A percentile compares a stretch with the other conserved stretches of the same genome.
Evolutionary conservation across 495 filamentous ascomycete species (phyloP).

Genomic region (Penicillium simplicissimum): DNA sequence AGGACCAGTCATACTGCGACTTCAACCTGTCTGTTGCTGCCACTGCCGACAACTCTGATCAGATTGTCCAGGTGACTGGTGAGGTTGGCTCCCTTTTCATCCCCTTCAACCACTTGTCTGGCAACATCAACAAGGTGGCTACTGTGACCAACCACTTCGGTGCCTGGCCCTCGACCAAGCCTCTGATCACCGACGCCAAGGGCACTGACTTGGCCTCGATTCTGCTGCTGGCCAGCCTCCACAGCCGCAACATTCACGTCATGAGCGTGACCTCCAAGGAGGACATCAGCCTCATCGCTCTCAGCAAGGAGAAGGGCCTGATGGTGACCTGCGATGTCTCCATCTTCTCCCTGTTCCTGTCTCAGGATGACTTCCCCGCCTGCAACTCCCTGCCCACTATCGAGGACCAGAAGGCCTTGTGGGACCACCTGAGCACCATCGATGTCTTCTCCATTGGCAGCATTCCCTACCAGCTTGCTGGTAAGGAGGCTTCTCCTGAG

Average conservation of each 20-base stretch:
- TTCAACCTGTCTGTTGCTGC: slow-evolving; percentile 86
- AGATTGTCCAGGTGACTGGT: slow-evolving; percentile 68
- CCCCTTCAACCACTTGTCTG: slow-evolving; percentile 83
- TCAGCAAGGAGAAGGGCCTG: slow-evolving; percentile 80
- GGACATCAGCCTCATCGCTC: slow-evolving; percentile 76
- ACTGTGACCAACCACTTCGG: slow-evolving; percentile 80
- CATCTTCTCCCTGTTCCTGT: slow-evolving; percentile 78
- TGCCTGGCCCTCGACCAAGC: slow-evolving; percentile 78
- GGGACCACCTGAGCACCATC: slow-evolving; percentile 75
- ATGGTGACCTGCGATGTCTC: slow-evolving; percentile 85
- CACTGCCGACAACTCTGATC: slow-evolving; percentile 72
- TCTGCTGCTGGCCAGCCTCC: slow-evolving; percentile 76
- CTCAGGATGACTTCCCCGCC: slow-evolving; percentile 70
- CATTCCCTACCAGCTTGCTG: slow-evolving; percentile 76
- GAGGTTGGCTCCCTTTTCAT: slow-evolving; percentile 86
- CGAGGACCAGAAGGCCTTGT: slow-evolving; percentile 74
- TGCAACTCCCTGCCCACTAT: slow-evolving; percentile 66
- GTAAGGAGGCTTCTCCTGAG: slow-evolving; percentile 56
- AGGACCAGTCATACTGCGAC: slow-evolving; percentile 68
- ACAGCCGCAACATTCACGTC: slow-evolving; percentile 81
- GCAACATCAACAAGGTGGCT: slow-evolving; percentile 85
- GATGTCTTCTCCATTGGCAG: slow-evolving; percentile 85
- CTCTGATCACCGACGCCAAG: slow-evolving; percentile 83
- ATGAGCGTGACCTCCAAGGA: slow-evolving; percentile 81
- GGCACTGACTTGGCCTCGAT: slow-evolving; percentile 81